phyloP scores from a whole-genome alignment of 805 yeast genomes.

The Cyberlindnera misumaiensis region DNA sequence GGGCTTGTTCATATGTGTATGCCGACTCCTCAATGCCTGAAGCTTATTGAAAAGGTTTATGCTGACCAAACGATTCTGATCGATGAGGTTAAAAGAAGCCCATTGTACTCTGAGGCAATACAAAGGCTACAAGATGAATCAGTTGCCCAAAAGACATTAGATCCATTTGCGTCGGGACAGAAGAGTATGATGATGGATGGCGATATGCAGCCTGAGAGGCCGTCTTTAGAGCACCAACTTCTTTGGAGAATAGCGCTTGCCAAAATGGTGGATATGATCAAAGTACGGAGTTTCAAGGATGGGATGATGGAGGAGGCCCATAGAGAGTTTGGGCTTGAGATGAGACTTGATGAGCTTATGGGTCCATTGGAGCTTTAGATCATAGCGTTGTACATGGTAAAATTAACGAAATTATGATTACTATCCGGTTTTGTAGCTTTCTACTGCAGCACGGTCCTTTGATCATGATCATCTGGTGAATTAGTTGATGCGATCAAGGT shows the following conservation, averaged over 20 bases:
- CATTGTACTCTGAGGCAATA: constrained; percentile 1
- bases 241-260: constrained; percentile 11
- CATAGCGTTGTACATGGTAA: not conserved
- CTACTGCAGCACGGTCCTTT: no score
- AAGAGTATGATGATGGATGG: not conserved
- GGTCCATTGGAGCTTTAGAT: constrained; percentile 1
- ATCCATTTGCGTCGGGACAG: constrained; percentile 9
- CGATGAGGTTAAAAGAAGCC: not conserved
- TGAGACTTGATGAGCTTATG: constrained; percentile 1
- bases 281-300: no score
- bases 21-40: constrained; percentile 8
- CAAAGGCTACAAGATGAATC: not conserved
- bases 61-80: not conserved
- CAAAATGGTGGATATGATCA: constrained; percentile 4
- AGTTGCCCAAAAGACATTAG: constrained; percentile 5
- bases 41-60: constrained; percentile 2
- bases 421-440: not conserved
- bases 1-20: constrained; percentile 12
- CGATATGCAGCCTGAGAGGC: not conserved
- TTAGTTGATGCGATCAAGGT: no score
- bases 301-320: not conserved
- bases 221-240: constrained; percentile 2
- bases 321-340: constrained; percentile 1
- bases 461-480: no score
- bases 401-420: not conserved